A percentile compares a stretch with the other conserved stretches of the same genome.
phyloP scores from a whole-genome alignment of 1,139 yeast genomes.

The Yamadazyma conglobata region DNA sequence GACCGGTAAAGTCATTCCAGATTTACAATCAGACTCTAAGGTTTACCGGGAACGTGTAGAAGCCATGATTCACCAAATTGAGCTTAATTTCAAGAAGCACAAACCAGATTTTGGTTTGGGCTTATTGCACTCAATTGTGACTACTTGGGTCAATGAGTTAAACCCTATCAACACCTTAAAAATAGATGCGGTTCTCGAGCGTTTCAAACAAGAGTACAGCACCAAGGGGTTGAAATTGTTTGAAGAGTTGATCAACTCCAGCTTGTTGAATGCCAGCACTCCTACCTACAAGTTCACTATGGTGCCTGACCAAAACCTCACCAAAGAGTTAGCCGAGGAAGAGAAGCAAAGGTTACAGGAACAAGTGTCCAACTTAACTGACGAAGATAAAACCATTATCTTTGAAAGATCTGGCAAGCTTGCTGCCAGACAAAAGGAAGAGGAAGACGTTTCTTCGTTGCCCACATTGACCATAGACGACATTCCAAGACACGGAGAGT shows the following conservation, averaged over 20 bases:
- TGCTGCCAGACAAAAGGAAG: slow-evolving; percentile 58
- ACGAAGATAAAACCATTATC: slow-evolving; percentile 56
- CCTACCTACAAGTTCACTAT: slow-evolving; percentile 64
- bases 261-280: slow-evolving; percentile 49
- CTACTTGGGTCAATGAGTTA: slow-evolving; percentile 78
- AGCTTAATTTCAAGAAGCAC: slow-evolving; percentile 77
- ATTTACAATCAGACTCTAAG: slow-evolving; percentile 37
- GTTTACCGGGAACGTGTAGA: slow-evolving; percentile 65
- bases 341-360: slow-evolving; percentile 53
- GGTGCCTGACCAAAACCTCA: slow-evolving; percentile 64
- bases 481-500: slow-evolving; percentile 58
- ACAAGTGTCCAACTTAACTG: slow-evolving; percentile 45
- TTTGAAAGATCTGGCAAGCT: slow-evolving; percentile 57
- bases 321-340: slow-evolving; percentile 43
- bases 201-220: slow-evolving; percentile 59
- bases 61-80: slow-evolving; percentile 86
- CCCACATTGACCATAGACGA: slow-evolving; percentile 76
- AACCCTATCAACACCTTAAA: slow-evolving; percentile 68
- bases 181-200: slow-evolving; percentile 56
- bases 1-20: slow-evolving; percentile 32
- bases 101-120: slow-evolving; percentile 89
- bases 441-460: slow-evolving; percentile 72
- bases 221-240: slow-evolving; percentile 56
- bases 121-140: slow-evolving; percentile 66
- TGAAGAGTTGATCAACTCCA: slow-evolving; percentile 50